Conservation (phyloP, 2,329 filamentous ascomycete species). For the Penicillium polonicum region DNA sequence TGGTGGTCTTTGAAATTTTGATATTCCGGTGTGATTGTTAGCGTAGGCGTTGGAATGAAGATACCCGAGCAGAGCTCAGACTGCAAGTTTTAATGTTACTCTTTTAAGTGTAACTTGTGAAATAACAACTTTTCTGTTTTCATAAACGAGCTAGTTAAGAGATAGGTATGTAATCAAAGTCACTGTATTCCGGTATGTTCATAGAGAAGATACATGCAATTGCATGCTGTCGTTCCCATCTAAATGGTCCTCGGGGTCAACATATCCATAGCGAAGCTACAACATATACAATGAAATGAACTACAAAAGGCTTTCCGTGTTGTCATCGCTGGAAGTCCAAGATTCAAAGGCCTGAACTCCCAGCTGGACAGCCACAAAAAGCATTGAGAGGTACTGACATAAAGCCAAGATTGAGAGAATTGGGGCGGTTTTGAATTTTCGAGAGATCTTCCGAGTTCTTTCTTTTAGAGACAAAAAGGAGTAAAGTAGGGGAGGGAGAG, state of each 20-base stretch:
- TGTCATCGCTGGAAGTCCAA: background rate
- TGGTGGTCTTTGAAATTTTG: slow-evolving; percentile 14
- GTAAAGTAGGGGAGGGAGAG: slow-evolving; percentile 20
- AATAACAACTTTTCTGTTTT: background rate
- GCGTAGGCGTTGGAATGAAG: background rate
- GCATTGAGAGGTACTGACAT: slow-evolving; percentile 4
- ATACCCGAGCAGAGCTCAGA: slow-evolving; percentile 10
- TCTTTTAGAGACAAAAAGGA: slow-evolving; percentile 35
- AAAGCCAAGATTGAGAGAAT: slow-evolving; percentile 27
- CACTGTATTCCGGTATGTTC: background rate
- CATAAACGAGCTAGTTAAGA: background rate
- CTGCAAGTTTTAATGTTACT: background rate
- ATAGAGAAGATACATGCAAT: background rate
- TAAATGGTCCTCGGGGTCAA: background rate
- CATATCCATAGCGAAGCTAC: background rate
- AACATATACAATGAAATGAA: background rate
- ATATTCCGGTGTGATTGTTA: background rate
- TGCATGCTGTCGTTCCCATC: background rate
- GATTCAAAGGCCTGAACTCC: background rate
- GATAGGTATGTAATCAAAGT: background rate
- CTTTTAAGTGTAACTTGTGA: background rate
- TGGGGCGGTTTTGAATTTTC: slow-evolving; percentile 38
- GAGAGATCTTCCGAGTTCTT: slow-evolving; percentile 39
- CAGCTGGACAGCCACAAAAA: slow-evolving; percentile 1
- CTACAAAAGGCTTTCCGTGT: background rate